Base-by-base conservation (phyloP, 345 rosid species). In the Rhodamnia argentea region DNA sequence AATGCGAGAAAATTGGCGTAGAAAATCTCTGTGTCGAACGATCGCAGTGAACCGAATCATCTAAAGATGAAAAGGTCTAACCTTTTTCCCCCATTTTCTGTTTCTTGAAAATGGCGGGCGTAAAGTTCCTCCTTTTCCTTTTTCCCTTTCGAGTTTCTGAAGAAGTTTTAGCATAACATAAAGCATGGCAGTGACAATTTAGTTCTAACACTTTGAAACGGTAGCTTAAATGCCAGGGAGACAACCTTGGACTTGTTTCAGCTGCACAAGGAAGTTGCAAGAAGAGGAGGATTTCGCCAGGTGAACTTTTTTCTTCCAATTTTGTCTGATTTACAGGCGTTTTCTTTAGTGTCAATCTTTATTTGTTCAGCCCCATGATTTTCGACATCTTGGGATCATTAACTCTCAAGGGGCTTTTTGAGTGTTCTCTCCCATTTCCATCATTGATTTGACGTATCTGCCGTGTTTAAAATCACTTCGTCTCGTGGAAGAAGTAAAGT, bases 221-320 rank as follows among this genome's bases (percentile, higher is more conserved):
- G 51, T 82, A 86, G 87, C 44, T 27, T 86, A n/a, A 86, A 86
- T 86, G 87, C 55, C 23, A 57, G 84, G 52, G 81, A 82, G 16
- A 56, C 87, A 22, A 59, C 52, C 51, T 32, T 86, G 78, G 84
- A 86, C 83, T 82, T 86, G 78, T 82, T 76, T 82, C 78, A 44
- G 44, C 52, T 86, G 59, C 83, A 81, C 87, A 86, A 82, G 62
- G 87, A 86, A 86, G 84, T 81, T 42, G 60, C 87, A 11, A 82
- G 82, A 44, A 59, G 87, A 82, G 84, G 87, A 50, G 87, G 87
- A 52, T 86, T 82, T 82, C 87, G 52, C 32, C 87, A 81, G 87
- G 87, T 86, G 58, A 23, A 20, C 2, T 52, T 29, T 56, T 6
- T 9, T 85, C 37, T 5, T 24, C 15, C 18, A 23, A 18, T 53